A percentile compares a stretch with the other conserved stretches of the same genome.
Evolutionary conservation across 257 asterid species (phyloP).

Genomic region (Knoxia roxburghii): DNA sequence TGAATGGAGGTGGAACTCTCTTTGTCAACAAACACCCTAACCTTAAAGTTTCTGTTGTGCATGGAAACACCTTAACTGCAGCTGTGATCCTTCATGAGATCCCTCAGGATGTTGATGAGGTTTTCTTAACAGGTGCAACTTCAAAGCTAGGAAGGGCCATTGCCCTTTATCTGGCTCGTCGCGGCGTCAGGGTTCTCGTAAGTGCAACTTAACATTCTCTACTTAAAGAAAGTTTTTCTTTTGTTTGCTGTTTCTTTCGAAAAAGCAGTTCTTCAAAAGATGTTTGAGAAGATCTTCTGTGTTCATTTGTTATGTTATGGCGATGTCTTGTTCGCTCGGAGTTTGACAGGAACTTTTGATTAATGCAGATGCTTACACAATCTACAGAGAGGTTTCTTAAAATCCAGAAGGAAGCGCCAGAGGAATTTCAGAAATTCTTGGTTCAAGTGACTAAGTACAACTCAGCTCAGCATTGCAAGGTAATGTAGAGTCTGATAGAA

Average conservation of each 20-base stretch:
- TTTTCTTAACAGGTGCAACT: slow-evolving; percentile 86
- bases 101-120: slow-evolving; percentile 65
- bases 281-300: background rate
- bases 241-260: background rate
- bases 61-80: slow-evolving; percentile 91
- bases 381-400: slow-evolving; percentile 70
- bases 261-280: background rate
- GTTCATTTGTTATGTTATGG: background rate
- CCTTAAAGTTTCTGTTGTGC: slow-evolving; percentile 80
- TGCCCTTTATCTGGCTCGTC: slow-evolving; percentile 70
- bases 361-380: slow-evolving; percentile 70
- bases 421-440: slow-evolving; percentile 50
- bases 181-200: slow-evolving; percentile 69
- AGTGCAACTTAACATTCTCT: slow-evolving; percentile 10
- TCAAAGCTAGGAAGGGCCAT: slow-evolving; percentile 92
- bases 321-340: background rate
- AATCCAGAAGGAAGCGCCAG: slow-evolving; percentile 70
- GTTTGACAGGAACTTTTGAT: slow-evolving; percentile 5
- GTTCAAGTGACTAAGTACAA: slow-evolving; percentile 77
- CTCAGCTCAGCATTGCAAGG: slow-evolving; percentile 81
- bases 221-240: background rate
- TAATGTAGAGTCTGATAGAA: background rate
- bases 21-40: slow-evolving; percentile 68
- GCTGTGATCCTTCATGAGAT: slow-evolving; percentile 72
- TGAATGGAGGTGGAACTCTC: slow-evolving; percentile 84